Conservation (phyloP, 1,284 basidiomycete species). For the Mycena citricolor region DNA sequence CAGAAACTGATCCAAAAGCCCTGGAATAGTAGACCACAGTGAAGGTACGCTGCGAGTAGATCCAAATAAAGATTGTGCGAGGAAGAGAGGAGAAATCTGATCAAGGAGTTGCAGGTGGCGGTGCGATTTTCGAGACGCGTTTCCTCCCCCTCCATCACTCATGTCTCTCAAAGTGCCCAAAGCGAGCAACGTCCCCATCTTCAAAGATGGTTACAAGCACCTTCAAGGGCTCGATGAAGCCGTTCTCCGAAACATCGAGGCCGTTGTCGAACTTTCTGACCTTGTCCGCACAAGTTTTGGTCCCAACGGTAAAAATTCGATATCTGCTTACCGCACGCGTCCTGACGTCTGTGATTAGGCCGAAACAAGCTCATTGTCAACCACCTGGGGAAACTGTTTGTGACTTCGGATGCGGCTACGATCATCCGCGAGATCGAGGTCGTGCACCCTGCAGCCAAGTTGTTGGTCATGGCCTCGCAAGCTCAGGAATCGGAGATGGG, state of each 20-base stretch:
- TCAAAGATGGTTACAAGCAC: slow-evolving; percentile 96
- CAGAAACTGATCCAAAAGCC: too few relatives aligned
- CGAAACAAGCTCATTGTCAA: slow-evolving; percentile 96
- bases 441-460: slow-evolving; percentile 96
- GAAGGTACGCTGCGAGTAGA: too few relatives aligned
- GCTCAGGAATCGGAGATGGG: slow-evolving; percentile 99
- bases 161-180: slow-evolving; percentile 97
- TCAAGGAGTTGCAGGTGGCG: too few relatives aligned
- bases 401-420: slow-evolving; percentile 98
- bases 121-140: too few relatives aligned
- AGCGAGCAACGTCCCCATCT: slow-evolving; percentile 84
- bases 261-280: slow-evolving; percentile 91
- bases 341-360: slow-evolving; percentile 44
- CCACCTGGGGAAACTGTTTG: slow-evolving; percentile 93
- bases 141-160: slow-evolving; percentile 18
- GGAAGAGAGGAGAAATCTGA: too few relatives aligned
- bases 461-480: slow-evolving; percentile 96
- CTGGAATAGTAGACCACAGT: too few relatives aligned
- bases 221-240: slow-evolving; percentile 92
- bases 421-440: slow-evolving; percentile 99
- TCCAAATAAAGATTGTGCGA: too few relatives aligned
- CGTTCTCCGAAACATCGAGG: slow-evolving; percentile 92
- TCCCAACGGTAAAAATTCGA: slow-evolving; percentile 74
- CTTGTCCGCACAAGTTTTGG: slow-evolving; percentile 96
- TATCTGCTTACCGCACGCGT: slow-evolving; percentile 3